Evolutionary conservation across 768 basidiomycete genomes (phyloP).

Genomic region (Boletus sensibilis): DNA sequence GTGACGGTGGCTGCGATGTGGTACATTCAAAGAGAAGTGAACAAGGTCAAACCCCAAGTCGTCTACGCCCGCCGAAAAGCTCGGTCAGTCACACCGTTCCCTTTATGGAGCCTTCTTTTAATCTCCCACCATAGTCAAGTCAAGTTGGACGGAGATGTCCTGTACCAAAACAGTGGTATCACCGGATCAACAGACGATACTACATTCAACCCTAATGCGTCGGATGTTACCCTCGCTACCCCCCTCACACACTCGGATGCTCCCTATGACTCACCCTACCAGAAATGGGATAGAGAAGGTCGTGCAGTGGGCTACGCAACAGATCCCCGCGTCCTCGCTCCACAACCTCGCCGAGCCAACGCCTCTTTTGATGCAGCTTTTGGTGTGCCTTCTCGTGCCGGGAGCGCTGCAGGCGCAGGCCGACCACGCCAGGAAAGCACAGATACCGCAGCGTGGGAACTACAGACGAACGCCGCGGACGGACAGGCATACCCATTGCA

Average conservation of each 20-base stretch:
- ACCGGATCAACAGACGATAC: constrained; percentile 32
- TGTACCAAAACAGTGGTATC: constrained; percentile 31
- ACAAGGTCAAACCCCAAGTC: constrained; percentile 61
- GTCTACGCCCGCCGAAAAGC: constrained; percentile 71
- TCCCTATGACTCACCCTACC: constrained; percentile 36
- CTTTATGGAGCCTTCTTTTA: neutral
- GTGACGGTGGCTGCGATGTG: constrained; percentile 79
- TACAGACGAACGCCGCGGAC: constrained; percentile 26
- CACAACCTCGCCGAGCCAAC: constrained; percentile 42
- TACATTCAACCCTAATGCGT: constrained; percentile 37
- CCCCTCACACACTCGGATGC: constrained; percentile 29
- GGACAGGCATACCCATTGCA: constrained; percentile 27
- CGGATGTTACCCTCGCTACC: constrained; percentile 42
- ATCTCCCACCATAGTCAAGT: constrained; percentile 44
- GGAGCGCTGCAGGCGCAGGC: constrained; percentile 10
- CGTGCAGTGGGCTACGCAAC: constrained; percentile 47
- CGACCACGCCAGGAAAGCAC: constrained; percentile 28
- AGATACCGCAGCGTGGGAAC: constrained; percentile 33
- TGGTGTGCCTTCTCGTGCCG: constrained; percentile 7
- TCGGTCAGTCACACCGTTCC: constrained; percentile 40
- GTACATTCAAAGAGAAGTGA: constrained; percentile 78
- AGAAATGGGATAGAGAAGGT: constrained; percentile 53
- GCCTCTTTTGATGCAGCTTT: constrained; percentile 17
- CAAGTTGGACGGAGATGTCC: constrained; percentile 41
- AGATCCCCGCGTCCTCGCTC: constrained; percentile 49